These are phyloP conservation scores for Ceratocystis ficicola DNA, from an alignment of 2,329 filamentous ascomycete genomes.

Conservation along the genomic window DNA sequence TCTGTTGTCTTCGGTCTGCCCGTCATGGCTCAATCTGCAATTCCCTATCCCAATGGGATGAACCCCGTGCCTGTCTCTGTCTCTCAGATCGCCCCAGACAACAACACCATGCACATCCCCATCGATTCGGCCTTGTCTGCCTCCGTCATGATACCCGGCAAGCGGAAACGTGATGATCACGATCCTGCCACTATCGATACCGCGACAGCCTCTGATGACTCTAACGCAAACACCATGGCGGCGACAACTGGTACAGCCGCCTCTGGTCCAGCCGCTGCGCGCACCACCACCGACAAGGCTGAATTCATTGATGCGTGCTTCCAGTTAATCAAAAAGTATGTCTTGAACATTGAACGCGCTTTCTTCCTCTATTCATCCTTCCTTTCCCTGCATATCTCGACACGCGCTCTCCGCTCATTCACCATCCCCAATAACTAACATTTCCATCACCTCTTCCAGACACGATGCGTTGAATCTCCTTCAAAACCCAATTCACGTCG, in stretches of 20 bases:
- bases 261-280: constrained; percentile 2
- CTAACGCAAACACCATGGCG: constrained; percentile 29
- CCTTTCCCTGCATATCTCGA: neutral
- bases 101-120: constrained; percentile 12
- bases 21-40: constrained; percentile 34
- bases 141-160: constrained; percentile 31
- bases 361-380: neutral
- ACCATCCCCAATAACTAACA: neutral
- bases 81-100: constrained; percentile 10
- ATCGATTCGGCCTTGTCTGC: constrained; percentile 21
- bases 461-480: constrained; percentile 32
- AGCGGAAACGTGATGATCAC: constrained; percentile 47
- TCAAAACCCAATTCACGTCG: constrained; percentile 37
- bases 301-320: constrained; percentile 32
- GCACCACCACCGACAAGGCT: constrained; percentile 25
- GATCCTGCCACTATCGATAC: neutral
- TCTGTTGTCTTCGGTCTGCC: neutral
- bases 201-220: neutral
- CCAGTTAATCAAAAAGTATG: constrained; percentile 32
- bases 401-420: neutral
- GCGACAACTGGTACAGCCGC: constrained; percentile 25
- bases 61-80: constrained; percentile 21
- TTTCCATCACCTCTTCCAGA: constrained; percentile 30
- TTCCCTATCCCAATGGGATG: constrained; percentile 33
- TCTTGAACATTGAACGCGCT: neutral